Conservation (phyloP, 1,139 yeast species). For the Blastobotrys persicus region DNA sequence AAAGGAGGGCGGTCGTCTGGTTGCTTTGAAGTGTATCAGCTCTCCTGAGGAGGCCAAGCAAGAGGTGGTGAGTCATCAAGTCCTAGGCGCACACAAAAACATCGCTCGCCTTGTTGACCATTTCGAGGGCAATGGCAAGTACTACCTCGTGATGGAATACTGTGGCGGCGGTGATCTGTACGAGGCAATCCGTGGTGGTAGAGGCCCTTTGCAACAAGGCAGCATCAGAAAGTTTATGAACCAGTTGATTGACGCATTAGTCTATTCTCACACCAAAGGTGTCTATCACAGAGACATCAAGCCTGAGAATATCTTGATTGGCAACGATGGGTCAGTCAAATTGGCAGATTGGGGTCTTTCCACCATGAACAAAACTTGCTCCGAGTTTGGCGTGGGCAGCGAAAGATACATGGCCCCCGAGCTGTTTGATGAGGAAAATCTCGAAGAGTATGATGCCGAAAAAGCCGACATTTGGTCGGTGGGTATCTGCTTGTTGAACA, state of each 20-base stretch:
- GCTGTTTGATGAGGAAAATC: slow-evolving; percentile 50
- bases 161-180: slow-evolving; percentile 90
- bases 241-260: slow-evolving; percentile 76
- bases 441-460: slow-evolving; percentile 72
- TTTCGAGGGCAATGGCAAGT: slow-evolving; percentile 55
- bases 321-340: slow-evolving; percentile 66
- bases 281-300: slow-evolving; percentile 87
- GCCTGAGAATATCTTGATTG: slow-evolving; percentile 82
- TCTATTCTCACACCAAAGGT: slow-evolving; percentile 67
- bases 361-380: slow-evolving; percentile 58
- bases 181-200: slow-evolving; percentile 82
- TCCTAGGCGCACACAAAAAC: slow-evolving; percentile 54
- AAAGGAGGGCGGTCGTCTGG: slow-evolving; percentile 49
- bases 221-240: slow-evolving; percentile 71
- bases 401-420: slow-evolving; percentile 99
- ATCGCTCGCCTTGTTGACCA: slow-evolving; percentile 69
- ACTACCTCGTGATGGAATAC: slow-evolving; percentile 76
- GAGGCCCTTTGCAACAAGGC: slow-evolving; percentile 58
- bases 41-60: slow-evolving; percentile 59
- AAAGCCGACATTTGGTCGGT: slow-evolving; percentile 92
- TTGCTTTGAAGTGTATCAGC: slow-evolving; percentile 79
- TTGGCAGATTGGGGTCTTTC: slow-evolving; percentile 93
- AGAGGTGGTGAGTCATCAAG: slow-evolving; percentile 72
- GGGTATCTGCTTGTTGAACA: slow-evolving; percentile 75
- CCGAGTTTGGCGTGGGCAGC: slow-evolving; percentile 88